These are phyloP conservation scores for Rubia balearica DNA, from an alignment of 305 asterid species.

Conservation along the genomic window DNA sequence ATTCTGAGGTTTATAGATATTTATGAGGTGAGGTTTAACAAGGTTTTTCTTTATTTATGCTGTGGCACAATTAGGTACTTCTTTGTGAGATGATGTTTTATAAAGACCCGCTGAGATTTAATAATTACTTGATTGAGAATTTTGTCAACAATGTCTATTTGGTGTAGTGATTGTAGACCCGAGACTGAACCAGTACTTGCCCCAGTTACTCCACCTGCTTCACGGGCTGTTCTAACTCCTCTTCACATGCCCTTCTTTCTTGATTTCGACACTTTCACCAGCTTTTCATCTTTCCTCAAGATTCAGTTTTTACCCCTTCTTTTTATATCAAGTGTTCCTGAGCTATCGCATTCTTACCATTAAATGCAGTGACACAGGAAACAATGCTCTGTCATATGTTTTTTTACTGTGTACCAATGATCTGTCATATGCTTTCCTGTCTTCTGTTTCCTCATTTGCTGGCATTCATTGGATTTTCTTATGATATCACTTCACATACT, in stretches of 20 bases:
- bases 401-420: conserved; percentile 4
- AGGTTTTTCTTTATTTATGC: no score
- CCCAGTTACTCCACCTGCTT: conserved; percentile 2
- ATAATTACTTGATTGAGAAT: no score
- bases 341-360: conserved; percentile 19
- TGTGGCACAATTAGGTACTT: no score
- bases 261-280: conserved; percentile 4
- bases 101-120: no score
- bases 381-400: neutral
- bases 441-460: conserved; percentile 7
- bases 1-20: no score
- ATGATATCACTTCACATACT: conserved; percentile 1
- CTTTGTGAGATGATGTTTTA: no score
- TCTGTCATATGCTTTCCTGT: neutral
- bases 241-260: neutral
- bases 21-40: no score
- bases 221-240: conserved; percentile 30
- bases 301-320: conserved; percentile 17
- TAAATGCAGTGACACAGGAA: conserved; percentile 11
- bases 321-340: conserved; percentile 10
- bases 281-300: neutral
- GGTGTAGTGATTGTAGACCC: conserved; percentile 19
- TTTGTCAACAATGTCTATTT: no score
- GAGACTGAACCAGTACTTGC: conserved; percentile 23
- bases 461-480: conserved; percentile 12